phyloP scores from a whole-genome alignment of 352 stramenopile species.

The Pythium sukuiense region DNA sequence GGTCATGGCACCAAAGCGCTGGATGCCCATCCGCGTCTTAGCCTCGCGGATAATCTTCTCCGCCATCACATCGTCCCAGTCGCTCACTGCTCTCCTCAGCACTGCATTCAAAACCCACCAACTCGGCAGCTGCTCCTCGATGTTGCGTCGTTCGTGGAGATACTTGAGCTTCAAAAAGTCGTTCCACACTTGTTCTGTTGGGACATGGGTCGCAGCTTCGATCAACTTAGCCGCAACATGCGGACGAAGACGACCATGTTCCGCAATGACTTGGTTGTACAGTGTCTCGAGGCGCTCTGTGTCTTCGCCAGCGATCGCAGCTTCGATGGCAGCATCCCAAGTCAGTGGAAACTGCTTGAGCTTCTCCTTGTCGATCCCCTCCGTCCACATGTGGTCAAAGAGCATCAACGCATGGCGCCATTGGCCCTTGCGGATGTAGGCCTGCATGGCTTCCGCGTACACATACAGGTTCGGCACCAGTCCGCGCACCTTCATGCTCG shows the following conservation, averaged over 20 bases:
- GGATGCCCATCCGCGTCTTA: conserved; percentile 35
- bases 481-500: conserved; percentile 68
- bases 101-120: conserved; percentile 58
- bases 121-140: conserved; percentile 18
- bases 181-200: conserved; percentile 52
- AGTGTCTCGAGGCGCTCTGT: conserved; percentile 42
- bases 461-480: conserved; percentile 67
- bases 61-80: conserved; percentile 47
- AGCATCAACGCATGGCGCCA: conserved; percentile 73
- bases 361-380: conserved; percentile 39
- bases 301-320: conserved; percentile 48
- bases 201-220: conserved; percentile 40
- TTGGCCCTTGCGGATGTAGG: conserved; percentile 62
- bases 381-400: conserved; percentile 66
- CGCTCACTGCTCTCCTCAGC: conserved; percentile 55
- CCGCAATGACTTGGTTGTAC: conserved; percentile 44
- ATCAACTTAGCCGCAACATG: conserved; percentile 49
- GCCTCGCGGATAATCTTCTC: conserved; percentile 55
- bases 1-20: conserved; percentile 62
- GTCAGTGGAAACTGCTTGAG: conserved; percentile 47
- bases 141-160: conserved; percentile 35
- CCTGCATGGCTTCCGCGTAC: conserved; percentile 68
- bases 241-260: conserved; percentile 44
- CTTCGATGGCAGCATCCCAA: conserved; percentile 67
- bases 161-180: conserved; percentile 49